Conservation (phyloP, 805 yeast genomes). For the Candida glaebosa region DNA sequence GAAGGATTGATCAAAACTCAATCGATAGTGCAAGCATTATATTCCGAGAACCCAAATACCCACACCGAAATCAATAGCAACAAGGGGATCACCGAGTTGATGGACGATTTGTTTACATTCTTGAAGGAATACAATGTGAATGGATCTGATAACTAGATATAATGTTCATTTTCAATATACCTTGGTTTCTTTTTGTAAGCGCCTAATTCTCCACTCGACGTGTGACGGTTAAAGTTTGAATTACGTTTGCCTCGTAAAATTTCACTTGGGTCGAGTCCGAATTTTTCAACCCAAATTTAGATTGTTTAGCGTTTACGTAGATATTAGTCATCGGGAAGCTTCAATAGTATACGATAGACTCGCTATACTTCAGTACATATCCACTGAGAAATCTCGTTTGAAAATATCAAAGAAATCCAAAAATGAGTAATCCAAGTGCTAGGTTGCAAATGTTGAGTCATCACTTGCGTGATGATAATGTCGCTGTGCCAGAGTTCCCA, state of each 20-base stretch:
- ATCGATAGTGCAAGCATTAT: slow-evolving; percentile 66
- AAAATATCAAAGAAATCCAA: background rate
- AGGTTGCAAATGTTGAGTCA: slow-evolving; percentile 2
- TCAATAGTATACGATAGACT: background rate
- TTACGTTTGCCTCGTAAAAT: background rate
- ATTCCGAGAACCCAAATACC: slow-evolving; percentile 33
- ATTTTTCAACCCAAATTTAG: background rate
- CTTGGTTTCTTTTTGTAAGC: slow-evolving; percentile 4
- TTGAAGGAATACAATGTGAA: slow-evolving; percentile 42
- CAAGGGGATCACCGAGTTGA: slow-evolving; percentile 54
- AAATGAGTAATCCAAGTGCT: background rate
- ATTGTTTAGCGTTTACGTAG: background rate
- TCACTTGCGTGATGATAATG: background rate
- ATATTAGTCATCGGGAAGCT: background rate
- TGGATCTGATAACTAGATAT: slow-evolving; percentile 39
- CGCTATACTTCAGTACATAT: no score
- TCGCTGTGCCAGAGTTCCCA: background rate
- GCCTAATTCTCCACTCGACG: no score
- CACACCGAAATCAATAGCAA: slow-evolving; percentile 27
- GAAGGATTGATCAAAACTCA: slow-evolving; percentile 78
- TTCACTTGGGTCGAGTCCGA: background rate
- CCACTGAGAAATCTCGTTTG: no score
- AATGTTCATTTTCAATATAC: slow-evolving; percentile 2
- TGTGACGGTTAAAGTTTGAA: background rate
- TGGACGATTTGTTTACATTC: slow-evolving; percentile 50